These are phyloP conservation scores for Aspergillus thermomutatus DNA, from an alignment of 2,329 filamentous ascomycete genomes.

Conservation along the genomic window DNA sequence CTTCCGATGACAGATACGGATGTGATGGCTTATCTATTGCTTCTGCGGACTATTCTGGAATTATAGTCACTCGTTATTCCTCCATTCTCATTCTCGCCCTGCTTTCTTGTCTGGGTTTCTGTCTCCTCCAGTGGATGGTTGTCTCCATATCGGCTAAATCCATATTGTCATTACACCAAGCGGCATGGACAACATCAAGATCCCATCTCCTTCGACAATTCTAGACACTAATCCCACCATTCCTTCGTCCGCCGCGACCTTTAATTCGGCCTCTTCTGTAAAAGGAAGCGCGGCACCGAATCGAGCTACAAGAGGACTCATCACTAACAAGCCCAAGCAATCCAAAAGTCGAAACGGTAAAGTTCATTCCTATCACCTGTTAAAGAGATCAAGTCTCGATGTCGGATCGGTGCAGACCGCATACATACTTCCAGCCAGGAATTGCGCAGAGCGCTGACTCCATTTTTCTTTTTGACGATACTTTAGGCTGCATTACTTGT, in stretches of 20 bases:
- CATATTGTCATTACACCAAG: constrained; percentile 13
- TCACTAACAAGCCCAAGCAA: constrained; percentile 61
- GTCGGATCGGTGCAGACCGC: not conserved
- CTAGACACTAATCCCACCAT: constrained; percentile 33
- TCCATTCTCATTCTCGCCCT: not conserved
- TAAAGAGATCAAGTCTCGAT: not conserved
- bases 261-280: constrained; percentile 27
- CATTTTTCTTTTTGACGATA: constrained; percentile 16
- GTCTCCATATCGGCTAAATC: not conserved
- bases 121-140: not conserved
- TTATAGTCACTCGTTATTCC: not conserved
- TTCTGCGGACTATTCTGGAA: not conserved
- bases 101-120: not conserved
- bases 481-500: constrained; percentile 67
- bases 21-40: constrained; percentile 14
- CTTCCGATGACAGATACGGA: constrained; percentile 6
- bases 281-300: constrained; percentile 17
- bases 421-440: not conserved
- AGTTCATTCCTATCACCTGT: constrained; percentile 21
- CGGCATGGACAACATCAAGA: constrained; percentile 58
- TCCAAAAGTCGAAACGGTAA: constrained; percentile 73
- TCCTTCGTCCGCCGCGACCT: constrained; percentile 21
- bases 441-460: constrained; percentile 27
- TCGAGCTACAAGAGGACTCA: constrained; percentile 4
- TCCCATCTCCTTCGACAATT: constrained; percentile 58